Evolutionary conservation across 495 filamentous ascomycete species (phyloP).

Genomic region (Penicillium ucsense): DNA sequence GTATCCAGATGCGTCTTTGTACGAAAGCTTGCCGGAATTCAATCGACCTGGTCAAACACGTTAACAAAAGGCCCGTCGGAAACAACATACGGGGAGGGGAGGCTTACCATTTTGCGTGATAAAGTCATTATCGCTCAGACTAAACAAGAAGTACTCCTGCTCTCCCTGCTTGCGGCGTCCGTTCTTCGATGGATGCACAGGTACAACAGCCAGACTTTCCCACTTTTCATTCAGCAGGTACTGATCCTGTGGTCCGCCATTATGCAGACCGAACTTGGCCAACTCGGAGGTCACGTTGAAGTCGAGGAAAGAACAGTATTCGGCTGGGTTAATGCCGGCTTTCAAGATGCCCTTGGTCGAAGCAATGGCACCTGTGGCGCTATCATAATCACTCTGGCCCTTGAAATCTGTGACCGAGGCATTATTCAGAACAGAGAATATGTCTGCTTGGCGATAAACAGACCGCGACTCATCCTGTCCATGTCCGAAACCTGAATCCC

Average conservation of each 20-base stretch:
- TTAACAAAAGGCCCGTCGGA: background rate
- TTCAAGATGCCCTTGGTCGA: slow-evolving; percentile 45
- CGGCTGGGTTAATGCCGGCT: slow-evolving; percentile 46
- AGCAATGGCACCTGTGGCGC: slow-evolving; percentile 39
- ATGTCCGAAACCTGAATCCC: slow-evolving; percentile 54
- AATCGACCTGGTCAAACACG: slow-evolving; percentile 38
- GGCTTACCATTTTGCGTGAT: slow-evolving; percentile 63
- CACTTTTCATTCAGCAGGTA: slow-evolving; percentile 70
- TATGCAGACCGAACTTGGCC: slow-evolving; percentile 58
- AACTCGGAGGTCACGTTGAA: slow-evolving; percentile 63
- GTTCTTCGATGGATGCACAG: slow-evolving; percentile 39
- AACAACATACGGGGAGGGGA: background rate
- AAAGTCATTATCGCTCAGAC: slow-evolving; percentile 70
- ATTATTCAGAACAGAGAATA: slow-evolving; percentile 50
- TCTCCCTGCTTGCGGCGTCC: slow-evolving; percentile 9
- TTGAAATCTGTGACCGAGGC: slow-evolving; percentile 54
- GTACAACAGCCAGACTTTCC: slow-evolving; percentile 61
- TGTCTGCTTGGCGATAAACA: slow-evolving; percentile 63
- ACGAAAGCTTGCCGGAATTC: slow-evolving; percentile 52
- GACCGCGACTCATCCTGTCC: slow-evolving; percentile 44
- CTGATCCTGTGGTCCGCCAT: slow-evolving; percentile 49
- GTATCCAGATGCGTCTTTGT: slow-evolving; percentile 52
- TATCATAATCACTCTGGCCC: slow-evolving; percentile 42
- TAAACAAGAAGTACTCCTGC: slow-evolving; percentile 61
- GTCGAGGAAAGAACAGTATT: slow-evolving; percentile 63